Evolutionary conservation across 768 basidiomycete species (phyloP), one percentile per base, ranked within the genome.

Genomic region (Lactarius vividus): DNA sequence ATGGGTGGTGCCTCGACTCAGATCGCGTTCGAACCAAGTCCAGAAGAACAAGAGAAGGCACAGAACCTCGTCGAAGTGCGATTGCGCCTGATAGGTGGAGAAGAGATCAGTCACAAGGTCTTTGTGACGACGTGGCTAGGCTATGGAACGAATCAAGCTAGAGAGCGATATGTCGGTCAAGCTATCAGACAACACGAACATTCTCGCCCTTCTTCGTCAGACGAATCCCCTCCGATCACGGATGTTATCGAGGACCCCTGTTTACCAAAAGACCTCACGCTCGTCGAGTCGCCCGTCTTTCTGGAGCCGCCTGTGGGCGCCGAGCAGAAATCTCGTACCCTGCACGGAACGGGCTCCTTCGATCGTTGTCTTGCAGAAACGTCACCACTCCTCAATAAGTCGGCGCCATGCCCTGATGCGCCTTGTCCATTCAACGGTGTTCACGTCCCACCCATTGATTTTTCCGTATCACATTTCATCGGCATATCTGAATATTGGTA

Each of bases 1-100:
- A 99, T 98, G 97, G 97, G 97, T 60, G 96, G 97, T 29, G 97
- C 97, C 20, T 98, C 96, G 16, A 98, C 96, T 9, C 97, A 99
- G 76, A 96, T 99, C 68, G 97, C 97, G 13, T 99, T 98, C 73
- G 95, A 98, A 73, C 97, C 97, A 0, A 83, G 83, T 52, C 69
- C 73, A 23, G 75, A 79, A 7, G 88, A 86, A 64, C 82, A 83
- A 65, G 77, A 78, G 52, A 76, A 80, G 66, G 81, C 83, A 40
- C 84, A 86, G 61, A 83, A 88, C 62, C 80, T 98, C 20, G 84
- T 91, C 40, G 87, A 90, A 69, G 94, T 99, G 54, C 82, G 89
- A 40, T 74, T 98, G 63, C 84, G 93, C 57, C 80, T 96, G 42
- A 74, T 98, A 46, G 84, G 88, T 37, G 97, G 96, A 18, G 83